These are phyloP conservation scores for Fomitopsis betulina DNA, from an alignment of 1,284 basidiomycete genomes.

Conservation along the genomic window DNA sequence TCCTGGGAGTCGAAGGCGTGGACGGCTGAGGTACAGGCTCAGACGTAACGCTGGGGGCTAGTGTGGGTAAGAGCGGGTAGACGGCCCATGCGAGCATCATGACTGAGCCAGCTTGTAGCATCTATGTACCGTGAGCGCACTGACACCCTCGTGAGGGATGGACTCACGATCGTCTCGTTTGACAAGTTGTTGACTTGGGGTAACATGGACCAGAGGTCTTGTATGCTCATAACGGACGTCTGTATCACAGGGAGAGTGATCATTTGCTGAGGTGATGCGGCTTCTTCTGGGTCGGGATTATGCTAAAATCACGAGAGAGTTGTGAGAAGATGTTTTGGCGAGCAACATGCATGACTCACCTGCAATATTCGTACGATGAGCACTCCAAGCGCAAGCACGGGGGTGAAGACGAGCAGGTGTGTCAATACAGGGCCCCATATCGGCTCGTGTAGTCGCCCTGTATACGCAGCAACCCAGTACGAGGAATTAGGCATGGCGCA, in stretches of 20 bases:
- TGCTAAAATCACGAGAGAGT: neutral
- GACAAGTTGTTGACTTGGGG: conserved; percentile 10
- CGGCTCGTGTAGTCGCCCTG: conserved; percentile 46
- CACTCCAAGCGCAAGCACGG: conserved; percentile 45
- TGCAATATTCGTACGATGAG: conserved; percentile 38
- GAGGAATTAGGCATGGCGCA: conserved; percentile 53
- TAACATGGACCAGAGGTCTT: conserved; percentile 25
- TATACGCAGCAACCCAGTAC: conserved; percentile 58
- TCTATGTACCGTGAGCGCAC: conserved; percentile 6
- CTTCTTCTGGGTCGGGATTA: neutral
- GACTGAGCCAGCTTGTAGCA: conserved; percentile 13
- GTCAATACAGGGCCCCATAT: conserved; percentile 55
- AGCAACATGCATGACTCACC: conserved; percentile 30
- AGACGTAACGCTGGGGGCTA: neutral
- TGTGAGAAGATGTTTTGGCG: neutral
- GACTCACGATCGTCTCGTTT: neutral
- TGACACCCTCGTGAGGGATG: neutral
- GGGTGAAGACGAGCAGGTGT: conserved; percentile 51
- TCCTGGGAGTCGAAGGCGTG: neutral
- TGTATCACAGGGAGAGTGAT: conserved; percentile 26
- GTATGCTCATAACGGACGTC: conserved; percentile 25
- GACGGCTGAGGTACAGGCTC: neutral
- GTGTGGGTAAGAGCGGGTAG: conserved; percentile 11
- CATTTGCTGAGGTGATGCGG: conserved; percentile 16
- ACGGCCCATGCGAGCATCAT: conserved; percentile 14